A percentile compares a stretch with the other conserved stretches of the same genome.
Conservation (phyloP, 176 grass and related monocot genomes). For the Aegilops umbellulata region DNA sequence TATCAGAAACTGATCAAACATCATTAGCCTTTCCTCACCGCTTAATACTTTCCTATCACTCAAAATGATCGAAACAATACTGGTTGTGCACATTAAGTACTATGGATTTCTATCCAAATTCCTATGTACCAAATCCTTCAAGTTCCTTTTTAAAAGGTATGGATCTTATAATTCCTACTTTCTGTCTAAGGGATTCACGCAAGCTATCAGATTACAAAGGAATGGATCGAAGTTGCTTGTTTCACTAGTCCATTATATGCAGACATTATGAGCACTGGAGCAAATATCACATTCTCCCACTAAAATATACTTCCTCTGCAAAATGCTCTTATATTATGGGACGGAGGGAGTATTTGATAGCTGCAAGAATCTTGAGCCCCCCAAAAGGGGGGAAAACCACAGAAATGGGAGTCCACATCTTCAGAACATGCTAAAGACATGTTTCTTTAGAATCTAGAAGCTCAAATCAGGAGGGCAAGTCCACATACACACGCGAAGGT, state of each 20-base stretch:
- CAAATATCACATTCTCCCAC: not conserved
- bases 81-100: constrained; percentile 11
- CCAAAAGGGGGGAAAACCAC: not conserved
- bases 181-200: not conserved
- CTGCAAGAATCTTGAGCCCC: too few species aligned
- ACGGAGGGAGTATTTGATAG: too few species aligned
- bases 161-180: not conserved
- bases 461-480: constrained; percentile 20
- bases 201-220: not conserved
- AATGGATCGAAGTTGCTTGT: not conserved
- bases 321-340: too few species aligned
- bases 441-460: constrained; percentile 34
- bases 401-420: constrained; percentile 28
- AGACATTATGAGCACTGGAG: not conserved
- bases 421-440: constrained; percentile 20
- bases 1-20: constrained; percentile 5
- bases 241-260: not conserved
- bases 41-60: not conserved
- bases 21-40: not conserved
- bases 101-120: not conserved
- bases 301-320: too few species aligned
- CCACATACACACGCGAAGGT: constrained; percentile 27
- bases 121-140: constrained; percentile 23
- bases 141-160: not conserved
- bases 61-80: not conserved